Evolutionary conservation across 2,329 filamentous ascomycete genomes (phyloP).

Genomic region (Alternaria infectoria): DNA sequence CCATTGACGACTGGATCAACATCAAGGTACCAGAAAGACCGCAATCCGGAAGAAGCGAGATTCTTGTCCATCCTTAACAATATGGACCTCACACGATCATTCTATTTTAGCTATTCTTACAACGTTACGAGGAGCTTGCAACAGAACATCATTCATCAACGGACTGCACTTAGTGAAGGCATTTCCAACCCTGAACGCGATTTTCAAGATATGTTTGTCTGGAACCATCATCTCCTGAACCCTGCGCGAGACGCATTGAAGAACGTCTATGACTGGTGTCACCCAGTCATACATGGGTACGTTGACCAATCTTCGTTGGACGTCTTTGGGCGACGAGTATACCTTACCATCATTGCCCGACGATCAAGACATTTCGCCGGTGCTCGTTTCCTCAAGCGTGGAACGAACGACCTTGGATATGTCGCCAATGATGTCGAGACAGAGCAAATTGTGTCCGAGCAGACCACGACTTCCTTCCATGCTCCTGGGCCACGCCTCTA

Average conservation of each 20-base stretch:
- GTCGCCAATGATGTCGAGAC: conserved; percentile 99
- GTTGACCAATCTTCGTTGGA: conserved; percentile 80
- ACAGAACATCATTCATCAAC: conserved; percentile 85
- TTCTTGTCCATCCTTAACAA: conserved; percentile 90
- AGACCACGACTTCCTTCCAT: conserved; percentile 93
- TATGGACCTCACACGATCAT: conserved; percentile 85
- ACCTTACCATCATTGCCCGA: conserved; percentile 91
- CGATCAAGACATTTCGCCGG: conserved; percentile 93
- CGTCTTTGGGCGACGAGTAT: conserved; percentile 86
- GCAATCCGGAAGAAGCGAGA: conserved; percentile 85
- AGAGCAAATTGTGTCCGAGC: conserved; percentile 96
- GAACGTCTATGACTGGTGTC: conserved; percentile 92
- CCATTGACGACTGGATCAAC: conserved; percentile 76
- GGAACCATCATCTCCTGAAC: conserved; percentile 88
- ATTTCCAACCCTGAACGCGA: conserved; percentile 66
- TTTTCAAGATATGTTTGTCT: conserved; percentile 96
- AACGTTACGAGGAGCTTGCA: conserved; percentile 92
- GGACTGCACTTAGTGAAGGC: conserved; percentile 72
- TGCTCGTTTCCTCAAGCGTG: conserved; percentile 90
- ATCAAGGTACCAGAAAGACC: conserved; percentile 75
- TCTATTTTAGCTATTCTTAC: conserved; percentile 99
- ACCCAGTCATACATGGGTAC: conserved; percentile 94
- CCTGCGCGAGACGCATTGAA: conserved; percentile 74
- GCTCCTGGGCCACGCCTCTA: conserved; percentile 84
- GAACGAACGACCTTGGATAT: conserved; percentile 91